Conservation (phyloP, 495 filamentous ascomycete species). For the Articulospora tetracladia region DNA sequence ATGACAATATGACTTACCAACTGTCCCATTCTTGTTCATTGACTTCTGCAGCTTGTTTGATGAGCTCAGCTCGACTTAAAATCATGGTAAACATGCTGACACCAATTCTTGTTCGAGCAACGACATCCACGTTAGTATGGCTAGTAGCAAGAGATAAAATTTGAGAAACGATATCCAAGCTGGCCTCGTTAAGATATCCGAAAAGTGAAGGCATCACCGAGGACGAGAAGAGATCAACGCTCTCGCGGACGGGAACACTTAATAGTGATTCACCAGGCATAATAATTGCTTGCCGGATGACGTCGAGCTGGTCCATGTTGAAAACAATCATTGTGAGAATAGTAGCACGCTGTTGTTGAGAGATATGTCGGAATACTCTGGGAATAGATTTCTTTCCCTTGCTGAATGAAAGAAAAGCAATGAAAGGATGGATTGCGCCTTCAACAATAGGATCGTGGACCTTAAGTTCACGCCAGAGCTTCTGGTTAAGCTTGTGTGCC, state of each 20-base stretch:
- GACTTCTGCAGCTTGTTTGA: slow-evolving; percentile 71
- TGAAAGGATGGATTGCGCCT: slow-evolving; percentile 83
- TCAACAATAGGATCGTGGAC: slow-evolving; percentile 85
- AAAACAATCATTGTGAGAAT: slow-evolving; percentile 93
- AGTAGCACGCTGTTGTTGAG: slow-evolving; percentile 85
- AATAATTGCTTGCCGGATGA: slow-evolving; percentile 74
- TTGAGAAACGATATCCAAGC: slow-evolving; percentile 83
- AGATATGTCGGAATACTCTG: slow-evolving; percentile 90
- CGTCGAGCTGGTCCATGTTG: slow-evolving; percentile 88
- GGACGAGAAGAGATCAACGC: slow-evolving; percentile 83
- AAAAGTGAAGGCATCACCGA: slow-evolving; percentile 88
- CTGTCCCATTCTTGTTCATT: slow-evolving; percentile 72
- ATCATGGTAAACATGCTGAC: slow-evolving; percentile 92
- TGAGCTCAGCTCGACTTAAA: slow-evolving; percentile 85
- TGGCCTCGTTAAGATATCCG: slow-evolving; percentile 83
- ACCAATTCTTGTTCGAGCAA: slow-evolving; percentile 81
- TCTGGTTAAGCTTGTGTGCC: slow-evolving; percentile 67
- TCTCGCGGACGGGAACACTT: slow-evolving; percentile 72
- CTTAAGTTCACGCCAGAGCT: slow-evolving; percentile 80
- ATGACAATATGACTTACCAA: slow-evolving; percentile 53
- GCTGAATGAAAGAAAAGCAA: slow-evolving; percentile 86
- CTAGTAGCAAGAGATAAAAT: slow-evolving; percentile 78
- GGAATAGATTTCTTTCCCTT: slow-evolving; percentile 97
- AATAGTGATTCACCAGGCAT: slow-evolving; percentile 64
- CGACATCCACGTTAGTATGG: slow-evolving; percentile 66